These are phyloP conservation scores for Cordyceps javanica DNA, from an alignment of 2,329 filamentous ascomycete genomes.

Conservation along the genomic window DNA sequence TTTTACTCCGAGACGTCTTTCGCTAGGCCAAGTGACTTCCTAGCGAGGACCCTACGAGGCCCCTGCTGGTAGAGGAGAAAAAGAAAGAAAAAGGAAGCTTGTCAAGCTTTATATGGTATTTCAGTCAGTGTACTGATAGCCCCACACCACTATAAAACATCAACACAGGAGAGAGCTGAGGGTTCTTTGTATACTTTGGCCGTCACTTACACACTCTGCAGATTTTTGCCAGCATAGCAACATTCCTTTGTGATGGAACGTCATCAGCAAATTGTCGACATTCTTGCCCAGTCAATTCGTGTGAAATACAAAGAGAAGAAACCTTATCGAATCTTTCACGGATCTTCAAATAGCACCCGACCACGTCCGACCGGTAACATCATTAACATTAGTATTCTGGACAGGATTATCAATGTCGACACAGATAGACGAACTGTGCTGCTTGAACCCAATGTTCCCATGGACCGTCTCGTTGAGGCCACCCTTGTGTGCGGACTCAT, in stretches of 20 bases:
- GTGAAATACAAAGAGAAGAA: background rate
- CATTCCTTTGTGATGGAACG: background rate
- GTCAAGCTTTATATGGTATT: no score
- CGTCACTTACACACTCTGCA: no score
- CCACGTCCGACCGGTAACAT: background rate
- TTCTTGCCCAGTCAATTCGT: background rate
- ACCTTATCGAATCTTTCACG: background rate
- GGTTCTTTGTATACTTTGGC: no score
- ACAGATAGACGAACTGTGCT: constrained; percentile 19
- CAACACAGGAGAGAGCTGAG: no score
- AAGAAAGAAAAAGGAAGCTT: no score
- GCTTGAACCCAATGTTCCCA: constrained; percentile 64
- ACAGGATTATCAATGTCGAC: background rate
- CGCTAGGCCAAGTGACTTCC: no score
- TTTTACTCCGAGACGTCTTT: no score
- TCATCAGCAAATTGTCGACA: background rate
- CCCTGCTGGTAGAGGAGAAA: no score
- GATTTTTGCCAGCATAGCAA: constrained; percentile 71
- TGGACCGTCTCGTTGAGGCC: constrained; percentile 56
- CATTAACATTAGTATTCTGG: background rate
- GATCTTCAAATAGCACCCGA: background rate
- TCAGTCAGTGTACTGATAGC: no score
- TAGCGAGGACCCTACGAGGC: no score
- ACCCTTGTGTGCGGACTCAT: constrained; percentile 50
- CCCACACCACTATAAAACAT: no score